Conservation (phyloP, 2,329 filamentous ascomycete species). For the Nectriaceae sp. region DNA sequence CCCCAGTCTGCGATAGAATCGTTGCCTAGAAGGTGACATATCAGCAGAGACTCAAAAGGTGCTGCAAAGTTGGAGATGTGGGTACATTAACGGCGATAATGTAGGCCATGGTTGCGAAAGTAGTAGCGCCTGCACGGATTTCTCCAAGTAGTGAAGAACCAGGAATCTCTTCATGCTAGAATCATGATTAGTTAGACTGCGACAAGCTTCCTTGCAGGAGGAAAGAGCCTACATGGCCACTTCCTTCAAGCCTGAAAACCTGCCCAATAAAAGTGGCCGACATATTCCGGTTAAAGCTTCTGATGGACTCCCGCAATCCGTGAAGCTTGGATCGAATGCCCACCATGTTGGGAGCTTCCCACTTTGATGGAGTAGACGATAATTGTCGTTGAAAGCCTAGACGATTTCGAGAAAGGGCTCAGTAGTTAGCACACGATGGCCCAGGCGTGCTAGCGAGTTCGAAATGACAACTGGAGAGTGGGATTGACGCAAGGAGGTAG, state of each 20-base stretch:
- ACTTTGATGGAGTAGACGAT: too few species aligned
- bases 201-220: too few species aligned
- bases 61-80: neutral
- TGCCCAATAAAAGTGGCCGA: constrained; percentile 14
- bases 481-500: too few species aligned
- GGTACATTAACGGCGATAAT: constrained; percentile 28
- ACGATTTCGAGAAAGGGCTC: too few species aligned
- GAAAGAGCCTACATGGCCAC: constrained; percentile 13
- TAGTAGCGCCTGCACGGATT: constrained; percentile 63
- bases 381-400: too few species aligned
- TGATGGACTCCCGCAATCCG: neutral
- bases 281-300: constrained; percentile 8
- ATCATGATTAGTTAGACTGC: too few species aligned
- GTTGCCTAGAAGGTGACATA: constrained; percentile 7
- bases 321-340: too few species aligned
- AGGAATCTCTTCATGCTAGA: constrained; percentile 50
- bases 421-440: too few species aligned
- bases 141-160: constrained; percentile 62
- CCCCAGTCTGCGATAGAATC: constrained; percentile 18
- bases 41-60: neutral
- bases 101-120: constrained; percentile 35
- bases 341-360: too few species aligned
- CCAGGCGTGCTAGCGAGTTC: too few species aligned
- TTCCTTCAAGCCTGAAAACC: constrained; percentile 18
- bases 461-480: too few species aligned